phyloP scores from a whole-genome alignment of 2,329 filamentous ascomycete genomes.

The Ophiostoma fasciatum region DNA sequence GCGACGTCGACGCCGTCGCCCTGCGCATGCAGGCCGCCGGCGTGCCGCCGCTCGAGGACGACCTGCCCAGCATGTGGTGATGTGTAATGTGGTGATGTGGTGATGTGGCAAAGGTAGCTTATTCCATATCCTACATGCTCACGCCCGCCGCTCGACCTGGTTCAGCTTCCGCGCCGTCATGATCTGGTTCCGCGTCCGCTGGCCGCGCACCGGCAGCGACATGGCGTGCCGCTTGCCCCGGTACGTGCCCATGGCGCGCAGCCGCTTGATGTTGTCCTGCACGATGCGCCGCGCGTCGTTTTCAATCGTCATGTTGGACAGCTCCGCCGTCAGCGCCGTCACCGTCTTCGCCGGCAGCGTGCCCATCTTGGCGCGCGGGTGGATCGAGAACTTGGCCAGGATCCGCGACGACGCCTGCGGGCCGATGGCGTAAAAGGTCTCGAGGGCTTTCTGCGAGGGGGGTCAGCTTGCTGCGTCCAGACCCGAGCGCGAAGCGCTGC shows the following conservation, averaged over 20 bases:
- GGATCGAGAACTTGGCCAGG: conserved; percentile 79
- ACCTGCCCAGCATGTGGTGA: conserved; percentile 18
- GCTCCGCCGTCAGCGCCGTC: conserved; percentile 66
- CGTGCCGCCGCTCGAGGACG: conserved; percentile 38
- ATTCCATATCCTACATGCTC: conserved; percentile 4
- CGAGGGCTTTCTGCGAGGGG: conserved; percentile 48
- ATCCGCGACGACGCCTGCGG: conserved; percentile 54
- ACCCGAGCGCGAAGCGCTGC: not conserved
- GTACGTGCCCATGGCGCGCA: conserved; percentile 86
- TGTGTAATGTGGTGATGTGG: no score
- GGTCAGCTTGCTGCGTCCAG: not conserved
- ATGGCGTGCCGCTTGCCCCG: conserved; percentile 84
- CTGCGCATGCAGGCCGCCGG: conserved; percentile 45
- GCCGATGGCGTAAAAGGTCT: conserved; percentile 78
- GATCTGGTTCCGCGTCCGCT: conserved; percentile 68
- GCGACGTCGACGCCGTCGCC: conserved; percentile 59
- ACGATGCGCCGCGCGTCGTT: conserved; percentile 68
- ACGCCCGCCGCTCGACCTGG: conserved; percentile 33
- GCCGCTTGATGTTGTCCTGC: conserved; percentile 67
- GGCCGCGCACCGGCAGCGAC: conserved; percentile 79
- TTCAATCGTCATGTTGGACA: conserved; percentile 87
- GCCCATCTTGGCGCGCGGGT: conserved; percentile 67
- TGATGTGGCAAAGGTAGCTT: no score
- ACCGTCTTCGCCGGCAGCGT: conserved; percentile 61
- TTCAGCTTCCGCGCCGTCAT: conserved; percentile 48